Evolutionary conservation across 1,284 basidiomycete genomes (phyloP), one percentile per base, ranked within the genome.

Genomic region (Peniophora sp.): DNA sequence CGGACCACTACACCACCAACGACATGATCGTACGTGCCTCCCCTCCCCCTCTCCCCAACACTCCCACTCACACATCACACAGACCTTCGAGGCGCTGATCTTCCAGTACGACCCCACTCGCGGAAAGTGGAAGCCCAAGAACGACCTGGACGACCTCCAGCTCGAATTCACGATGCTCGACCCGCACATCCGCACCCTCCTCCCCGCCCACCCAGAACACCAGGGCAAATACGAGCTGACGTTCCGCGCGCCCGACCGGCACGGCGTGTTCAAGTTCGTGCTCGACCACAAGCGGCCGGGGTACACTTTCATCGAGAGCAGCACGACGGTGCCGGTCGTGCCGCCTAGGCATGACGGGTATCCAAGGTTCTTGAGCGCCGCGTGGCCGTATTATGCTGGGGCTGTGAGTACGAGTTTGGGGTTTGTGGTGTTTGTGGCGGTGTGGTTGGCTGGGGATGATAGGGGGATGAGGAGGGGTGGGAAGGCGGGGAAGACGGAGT

Each of bases 151-250:
- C 10, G 90, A 97, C 65, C 61, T 98, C 17, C 96, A 98, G 62
- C 78, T 99, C 49, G 93, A 96, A 59, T 97, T 98, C 65, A 93
- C 91, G 24, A 99, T 99, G 96, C 82, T 99, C 41, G 97, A 99
- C 67, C 96, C 94, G 1, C 91, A 95, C 66, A 71, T 96, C 54
- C 88, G 93, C 27, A 90, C 84, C 9, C 68, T 82, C 3, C 74
- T 97, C 8, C 70, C 65, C 10, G 74, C 85, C 10, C 76, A 81
- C 17, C 54, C 68, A 11, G 74, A 73, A 3, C 58, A 66, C 34
- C 77, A 82, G 3, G 87, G 84, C 27, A 78, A 77, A 55, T 97
- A 94, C 70, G 74, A 77, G 10, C 78, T 85, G 3, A 79, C 78
- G 2, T 95, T 99, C 79, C 81, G 82, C 41, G 84, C 87, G 2